Percentiles rank a stretch among this genome's conserved stretches.
These are phyloP conservation scores for Vitis labrusca DNA, from an alignment of 164 flowering plant genomes.

Conservation along the genomic window DNA sequence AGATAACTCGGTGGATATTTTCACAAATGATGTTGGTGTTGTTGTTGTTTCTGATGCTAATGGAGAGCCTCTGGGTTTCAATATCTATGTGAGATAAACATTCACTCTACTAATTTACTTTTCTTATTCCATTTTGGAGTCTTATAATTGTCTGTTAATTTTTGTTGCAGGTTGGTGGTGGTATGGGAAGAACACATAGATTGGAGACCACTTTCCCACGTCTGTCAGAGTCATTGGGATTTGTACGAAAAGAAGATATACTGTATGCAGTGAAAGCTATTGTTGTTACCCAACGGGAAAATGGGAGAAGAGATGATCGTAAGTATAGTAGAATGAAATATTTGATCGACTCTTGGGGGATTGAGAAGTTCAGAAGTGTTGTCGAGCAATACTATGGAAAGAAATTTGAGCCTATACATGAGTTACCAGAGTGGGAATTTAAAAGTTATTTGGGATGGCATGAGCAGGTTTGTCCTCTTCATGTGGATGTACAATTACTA, in stretches of 20 bases:
- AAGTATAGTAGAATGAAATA: slow-evolving; percentile 97
- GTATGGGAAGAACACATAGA: slow-evolving; percentile 98
- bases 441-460: slow-evolving; percentile 97
- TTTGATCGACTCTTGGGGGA: slow-evolving; percentile 90
- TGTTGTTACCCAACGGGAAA: slow-evolving; percentile 93
- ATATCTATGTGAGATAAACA: slow-evolving; percentile 69
- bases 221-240: slow-evolving; percentile 87
- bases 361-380: slow-evolving; percentile 88
- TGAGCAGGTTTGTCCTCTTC: slow-evolving; percentile 61
- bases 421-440: slow-evolving; percentile 95
- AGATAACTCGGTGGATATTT: slow-evolving; percentile 94
- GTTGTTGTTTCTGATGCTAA: slow-evolving; percentile 80
- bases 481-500: background rate
- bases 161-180: slow-evolving; percentile 91
- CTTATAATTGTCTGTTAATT: slow-evolving; percentile 1
- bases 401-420: slow-evolving; percentile 82
- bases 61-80: slow-evolving; percentile 95
- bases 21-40: slow-evolving; percentile 96
- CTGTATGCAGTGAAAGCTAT: slow-evolving; percentile 95
- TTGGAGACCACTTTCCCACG: slow-evolving; percentile 92
- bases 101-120: slow-evolving; percentile 1
- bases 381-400: slow-evolving; percentile 94
- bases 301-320: slow-evolving; percentile 98
- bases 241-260: slow-evolving; percentile 94
- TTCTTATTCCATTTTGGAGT: background rate